Conservation (phyloP, 148 eudicot genomes). For the Camellia granthamiana region DNA sequence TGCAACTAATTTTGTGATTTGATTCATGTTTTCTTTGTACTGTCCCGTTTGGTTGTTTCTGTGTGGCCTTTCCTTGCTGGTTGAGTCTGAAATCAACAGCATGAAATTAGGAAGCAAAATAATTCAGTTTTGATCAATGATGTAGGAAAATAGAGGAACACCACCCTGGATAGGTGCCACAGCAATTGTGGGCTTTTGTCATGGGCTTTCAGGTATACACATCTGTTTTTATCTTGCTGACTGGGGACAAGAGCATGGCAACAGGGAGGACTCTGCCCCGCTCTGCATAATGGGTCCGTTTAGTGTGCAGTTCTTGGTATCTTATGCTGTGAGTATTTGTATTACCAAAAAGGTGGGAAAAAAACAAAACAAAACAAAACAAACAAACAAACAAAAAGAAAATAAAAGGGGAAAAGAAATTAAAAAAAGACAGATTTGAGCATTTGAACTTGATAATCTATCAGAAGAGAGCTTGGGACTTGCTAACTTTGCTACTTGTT, state of each 20-base stretch:
- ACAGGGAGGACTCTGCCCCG: too few species aligned
- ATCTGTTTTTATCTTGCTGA: background rate
- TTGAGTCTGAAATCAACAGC: constrained; percentile 39
- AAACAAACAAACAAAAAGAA: background rate
- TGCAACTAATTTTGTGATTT: constrained; percentile 19
- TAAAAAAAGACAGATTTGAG: background rate
- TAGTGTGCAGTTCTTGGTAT: background rate
- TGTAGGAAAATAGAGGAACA: background rate
- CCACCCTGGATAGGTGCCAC: background rate
- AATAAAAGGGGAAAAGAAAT: background rate
- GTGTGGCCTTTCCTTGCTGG: constrained; percentile 33
- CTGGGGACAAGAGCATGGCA: background rate
- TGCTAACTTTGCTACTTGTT: background rate
- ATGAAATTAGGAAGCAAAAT: constrained; percentile 6
- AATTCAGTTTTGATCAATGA: background rate
- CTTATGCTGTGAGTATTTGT: background rate
- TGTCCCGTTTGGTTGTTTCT: constrained; percentile 32
- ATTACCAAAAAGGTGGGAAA: background rate
- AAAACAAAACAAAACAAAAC: too few species aligned
- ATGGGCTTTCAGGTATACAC: too few species aligned
- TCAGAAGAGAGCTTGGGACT: background rate
- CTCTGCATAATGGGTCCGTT: background rate
- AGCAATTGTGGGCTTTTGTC: too few species aligned
- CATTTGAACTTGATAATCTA: background rate
- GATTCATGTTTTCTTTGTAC: constrained; percentile 38